These are phyloP conservation scores for Glycine tomentella DNA, from an alignment of 306 rosid genomes.

Conservation along the genomic window DNA sequence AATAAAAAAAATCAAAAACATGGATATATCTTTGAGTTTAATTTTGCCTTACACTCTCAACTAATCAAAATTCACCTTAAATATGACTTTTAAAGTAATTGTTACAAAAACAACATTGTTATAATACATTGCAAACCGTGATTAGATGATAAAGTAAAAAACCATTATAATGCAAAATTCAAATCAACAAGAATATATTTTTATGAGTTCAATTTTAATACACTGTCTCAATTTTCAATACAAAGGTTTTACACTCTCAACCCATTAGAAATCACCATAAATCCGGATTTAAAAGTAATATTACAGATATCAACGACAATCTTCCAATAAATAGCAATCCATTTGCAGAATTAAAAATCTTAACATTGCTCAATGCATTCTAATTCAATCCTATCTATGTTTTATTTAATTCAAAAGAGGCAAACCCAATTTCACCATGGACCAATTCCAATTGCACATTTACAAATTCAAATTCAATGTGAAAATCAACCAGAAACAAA, in stretches of 20 bases:
- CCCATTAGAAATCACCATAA: not conserved
- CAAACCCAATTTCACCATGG: not conserved
- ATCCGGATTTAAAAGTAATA: not conserved
- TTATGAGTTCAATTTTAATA: not conserved
- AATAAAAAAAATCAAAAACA: not conserved
- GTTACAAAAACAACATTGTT: not conserved
- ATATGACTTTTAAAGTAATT: not conserved
- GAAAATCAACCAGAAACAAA: not conserved
- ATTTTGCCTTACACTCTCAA: not conserved
- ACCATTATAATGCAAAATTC: no score
- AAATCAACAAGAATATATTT: not conserved
- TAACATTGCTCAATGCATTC: no score
- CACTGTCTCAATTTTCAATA: not conserved
- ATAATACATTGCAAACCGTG: not conserved
- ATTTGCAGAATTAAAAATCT: no score
- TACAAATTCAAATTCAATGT: not conserved
- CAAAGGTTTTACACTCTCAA: not conserved
- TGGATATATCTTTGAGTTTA: not conserved
- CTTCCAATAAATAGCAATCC: no score
- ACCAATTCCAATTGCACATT: not conserved
- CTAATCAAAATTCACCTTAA: no score
- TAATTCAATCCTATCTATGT: no score
- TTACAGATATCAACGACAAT: not conserved
- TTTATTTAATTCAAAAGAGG: not conserved
- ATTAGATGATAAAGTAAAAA: no score